Evolutionary conservation across 1,284 basidiomycete species (phyloP).

Genomic region (Fomitopsis pinicola): DNA sequence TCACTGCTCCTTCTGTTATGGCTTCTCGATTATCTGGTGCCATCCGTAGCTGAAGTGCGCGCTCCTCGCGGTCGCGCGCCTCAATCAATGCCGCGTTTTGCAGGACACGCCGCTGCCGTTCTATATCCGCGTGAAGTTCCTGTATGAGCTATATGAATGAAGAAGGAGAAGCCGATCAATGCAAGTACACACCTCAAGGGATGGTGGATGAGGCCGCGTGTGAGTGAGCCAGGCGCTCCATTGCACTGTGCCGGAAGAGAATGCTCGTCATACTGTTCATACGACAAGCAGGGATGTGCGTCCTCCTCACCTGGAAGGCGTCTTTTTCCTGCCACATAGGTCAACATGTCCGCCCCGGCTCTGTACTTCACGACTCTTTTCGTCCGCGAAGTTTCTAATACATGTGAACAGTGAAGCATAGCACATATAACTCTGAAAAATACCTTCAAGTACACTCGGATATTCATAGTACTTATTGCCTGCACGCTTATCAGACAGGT

Average conservation of each 20-base stretch:
- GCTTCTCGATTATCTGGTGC: conserved; percentile 7
- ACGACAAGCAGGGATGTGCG: neutral
- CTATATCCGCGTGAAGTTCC: conserved; percentile 25
- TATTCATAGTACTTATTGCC: conserved; percentile 28
- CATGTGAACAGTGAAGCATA: neutral
- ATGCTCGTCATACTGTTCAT: neutral
- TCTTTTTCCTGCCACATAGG: conserved; percentile 22
- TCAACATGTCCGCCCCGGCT: conserved; percentile 23
- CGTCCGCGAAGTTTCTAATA: conserved; percentile 17
- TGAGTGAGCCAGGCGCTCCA: conserved; percentile 32
- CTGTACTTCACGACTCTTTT: conserved; percentile 30
- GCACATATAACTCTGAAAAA: neutral
- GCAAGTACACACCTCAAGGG: conserved; percentile 13
- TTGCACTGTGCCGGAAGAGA: conserved; percentile 18
- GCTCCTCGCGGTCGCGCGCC: conserved; percentile 24
- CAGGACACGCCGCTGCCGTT: conserved; percentile 21
- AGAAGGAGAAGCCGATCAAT: neutral
- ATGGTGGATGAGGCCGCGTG: conserved; percentile 26
- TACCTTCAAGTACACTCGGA: conserved; percentile 22
- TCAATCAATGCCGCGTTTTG: conserved; percentile 24
- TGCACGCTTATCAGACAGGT: neutral
- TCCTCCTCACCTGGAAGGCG: conserved; percentile 21
- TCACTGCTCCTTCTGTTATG: neutral
- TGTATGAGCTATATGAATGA: conserved; percentile 2
- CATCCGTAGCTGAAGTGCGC: conserved; percentile 11